phyloP scores from a whole-genome alignment of 202 grass and related monocot species.

The Brachypodium distachyon region DNA sequence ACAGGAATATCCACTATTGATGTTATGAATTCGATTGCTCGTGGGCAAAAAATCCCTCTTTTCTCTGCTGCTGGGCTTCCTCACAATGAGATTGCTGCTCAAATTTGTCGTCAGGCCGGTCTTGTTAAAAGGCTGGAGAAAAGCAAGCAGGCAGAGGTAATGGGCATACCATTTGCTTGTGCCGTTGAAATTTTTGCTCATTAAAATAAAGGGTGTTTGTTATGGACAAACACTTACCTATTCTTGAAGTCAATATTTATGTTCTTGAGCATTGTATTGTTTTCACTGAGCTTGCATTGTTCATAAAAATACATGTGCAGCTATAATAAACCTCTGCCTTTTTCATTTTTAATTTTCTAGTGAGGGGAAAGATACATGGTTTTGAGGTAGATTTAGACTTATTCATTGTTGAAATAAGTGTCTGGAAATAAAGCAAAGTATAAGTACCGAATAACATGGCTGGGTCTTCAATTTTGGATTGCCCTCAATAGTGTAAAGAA shows the following conservation, averaged over 20 bases:
- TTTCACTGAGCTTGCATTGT: not conserved
- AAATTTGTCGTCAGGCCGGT: conserved; percentile 89
- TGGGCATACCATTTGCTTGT: not conserved
- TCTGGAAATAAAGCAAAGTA: not conserved
- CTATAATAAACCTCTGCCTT: not conserved
- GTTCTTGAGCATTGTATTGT: not conserved
- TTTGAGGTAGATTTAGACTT: not conserved
- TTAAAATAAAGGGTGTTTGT: not conserved
- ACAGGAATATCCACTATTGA: conserved; percentile 95
- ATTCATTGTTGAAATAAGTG: not conserved
- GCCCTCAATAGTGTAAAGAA: not conserved
- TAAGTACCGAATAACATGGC: not conserved
- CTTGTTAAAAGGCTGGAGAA: conserved; percentile 86
- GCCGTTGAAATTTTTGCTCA: not conserved
- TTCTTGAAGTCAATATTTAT: not conserved
- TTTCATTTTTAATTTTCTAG: not conserved
- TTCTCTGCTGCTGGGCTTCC: conserved; percentile 94
- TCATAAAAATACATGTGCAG: not conserved
- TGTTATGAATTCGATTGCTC: conserved; percentile 96
- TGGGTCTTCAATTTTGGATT: not conserved
- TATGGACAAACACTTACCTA: not conserved
- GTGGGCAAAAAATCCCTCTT: conserved; percentile 91
- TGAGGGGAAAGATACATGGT: not conserved
- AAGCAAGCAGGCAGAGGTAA: conserved; percentile 41
- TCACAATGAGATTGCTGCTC: conserved; percentile 94